Base-by-base conservation (phyloP, 2,329 filamentous ascomycete species). In the Alternaria atra region DNA sequence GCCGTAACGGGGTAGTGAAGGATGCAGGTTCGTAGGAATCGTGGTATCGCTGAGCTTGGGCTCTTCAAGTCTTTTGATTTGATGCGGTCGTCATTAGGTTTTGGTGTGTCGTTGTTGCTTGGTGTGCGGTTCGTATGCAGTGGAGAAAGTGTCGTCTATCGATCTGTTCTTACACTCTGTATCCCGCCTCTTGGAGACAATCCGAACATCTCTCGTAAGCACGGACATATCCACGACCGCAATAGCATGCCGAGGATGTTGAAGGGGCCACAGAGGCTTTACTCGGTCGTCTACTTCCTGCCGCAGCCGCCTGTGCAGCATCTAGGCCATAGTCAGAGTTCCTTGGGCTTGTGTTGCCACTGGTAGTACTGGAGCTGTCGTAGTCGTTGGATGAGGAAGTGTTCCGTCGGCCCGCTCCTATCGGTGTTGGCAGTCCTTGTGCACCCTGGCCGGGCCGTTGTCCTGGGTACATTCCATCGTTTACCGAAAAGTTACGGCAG, bases 401-500 rank as follows among this genome's bases (percentile, higher is more conserved):
- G 62, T 79, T 77, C 65, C 83, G 80, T 63, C 86, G 78, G 25
- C 87, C 87, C 12, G 85, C 86, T 44, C 88, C 88, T 77, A 89
- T 89, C 30, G 87, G 86, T 59, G 89, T 87, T 1, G 87, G 87
- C 25, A 89, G 79, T 5, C 87, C 87, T 77, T 90, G 87, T 43
- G 87, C 81, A 78, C 83, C 68, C 78, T 86, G 76, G 78, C 85
- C 78, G 73, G 85, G 82, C 77, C 85, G 66, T 80, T 88, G 72
- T 69, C 85, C 74, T 75, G 82, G 87, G 66, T 86, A 87, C 93
- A 97, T 97, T 77, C 94, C 94, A 73, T 96, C 93, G 77, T 97
- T 97, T 79, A 96, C 92, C 57, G 93, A 97, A 82, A 97, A 97
- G 85, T 97, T 97, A 67, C 93, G 91, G 84, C 94, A 97, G 69